These are phyloP conservation scores for Cladosporium austrohemisphaericum DNA, from an alignment of 2,329 filamentous ascomycete genomes.

Conservation along the genomic window DNA sequence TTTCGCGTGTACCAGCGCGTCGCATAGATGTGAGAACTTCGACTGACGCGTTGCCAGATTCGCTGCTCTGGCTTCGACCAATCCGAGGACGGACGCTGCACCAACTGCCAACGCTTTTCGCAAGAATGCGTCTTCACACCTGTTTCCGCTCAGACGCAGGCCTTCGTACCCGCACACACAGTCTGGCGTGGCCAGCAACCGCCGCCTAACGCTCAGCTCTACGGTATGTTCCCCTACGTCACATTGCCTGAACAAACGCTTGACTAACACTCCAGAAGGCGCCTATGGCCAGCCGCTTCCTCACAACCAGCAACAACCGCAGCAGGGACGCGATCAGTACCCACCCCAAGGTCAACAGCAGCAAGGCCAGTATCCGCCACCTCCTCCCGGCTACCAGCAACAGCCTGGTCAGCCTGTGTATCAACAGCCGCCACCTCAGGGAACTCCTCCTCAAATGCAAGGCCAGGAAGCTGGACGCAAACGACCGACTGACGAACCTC, in stretches of 20 bases:
- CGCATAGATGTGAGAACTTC: constrained; percentile 1
- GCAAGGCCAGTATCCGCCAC: constrained; percentile 35
- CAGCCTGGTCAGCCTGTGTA: constrained; percentile 44
- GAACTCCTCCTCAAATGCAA: constrained; percentile 15
- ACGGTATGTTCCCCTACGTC: constrained; percentile 26
- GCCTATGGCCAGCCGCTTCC: constrained; percentile 50
- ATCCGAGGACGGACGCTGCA: constrained; percentile 67
- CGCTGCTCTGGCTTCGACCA: constrained; percentile 72
- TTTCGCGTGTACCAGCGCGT: constrained; percentile 1
- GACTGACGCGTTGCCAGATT: constrained; percentile 50
- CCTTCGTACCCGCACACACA: constrained; percentile 69
- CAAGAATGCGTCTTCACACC: constrained; percentile 76
- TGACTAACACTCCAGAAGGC: constrained; percentile 23
- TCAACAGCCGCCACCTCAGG: constrained; percentile 33
- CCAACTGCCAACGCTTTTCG: constrained; percentile 69
- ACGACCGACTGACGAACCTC: constrained; percentile 47
- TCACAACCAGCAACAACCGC: constrained; percentile 28
- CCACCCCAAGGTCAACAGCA: constrained; percentile 32
- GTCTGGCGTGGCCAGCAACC: constrained; percentile 51
- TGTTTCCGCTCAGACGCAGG: constrained; percentile 69
- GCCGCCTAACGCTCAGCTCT: constrained; percentile 43
- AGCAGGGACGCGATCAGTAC: constrained; percentile 24
- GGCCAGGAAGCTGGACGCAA: constrained; percentile 38
- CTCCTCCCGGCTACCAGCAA: constrained; percentile 42
- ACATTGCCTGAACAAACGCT: not conserved